Evolutionary conservation across 2,329 filamentous ascomycete species (phyloP).

Genomic region (Pyrenophora seminiperda): DNA sequence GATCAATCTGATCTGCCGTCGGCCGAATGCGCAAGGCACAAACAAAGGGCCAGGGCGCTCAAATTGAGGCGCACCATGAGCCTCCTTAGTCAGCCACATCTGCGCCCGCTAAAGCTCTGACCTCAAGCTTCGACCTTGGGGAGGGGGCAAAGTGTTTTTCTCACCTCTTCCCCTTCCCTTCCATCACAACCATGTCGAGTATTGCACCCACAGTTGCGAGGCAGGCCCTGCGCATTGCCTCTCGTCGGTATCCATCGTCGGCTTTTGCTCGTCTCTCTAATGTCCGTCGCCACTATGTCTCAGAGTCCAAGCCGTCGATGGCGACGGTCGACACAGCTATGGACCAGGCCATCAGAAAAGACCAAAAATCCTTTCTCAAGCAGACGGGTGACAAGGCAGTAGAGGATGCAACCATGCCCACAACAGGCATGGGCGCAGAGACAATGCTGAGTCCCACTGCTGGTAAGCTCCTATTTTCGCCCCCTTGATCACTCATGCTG

Average conservation of each 20-base stretch:
- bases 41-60: too few relatives aligned
- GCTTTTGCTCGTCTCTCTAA: conserved; percentile 50
- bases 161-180: conserved; percentile 14
- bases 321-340: conserved; percentile 80
- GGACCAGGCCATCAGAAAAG: conserved; percentile 67
- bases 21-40: too few relatives aligned
- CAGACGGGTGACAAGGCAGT: conserved; percentile 61
- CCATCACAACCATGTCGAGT: conserved; percentile 49
- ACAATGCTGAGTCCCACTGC: conserved; percentile 82
- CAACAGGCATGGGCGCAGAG: conserved; percentile 63
- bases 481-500: conserved; percentile 17
- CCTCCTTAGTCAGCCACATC: conserved; percentile 9
- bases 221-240: conserved; percentile 70
- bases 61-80: not conserved
- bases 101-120: conserved; percentile 4
- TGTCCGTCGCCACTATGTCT: conserved; percentile 74
- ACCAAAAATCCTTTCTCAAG: conserved; percentile 77
- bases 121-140: conserved; percentile 7
- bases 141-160: conserved; percentile 4
- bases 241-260: conserved; percentile 55
- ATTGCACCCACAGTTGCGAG: conserved; percentile 70
- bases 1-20: too few relatives aligned
- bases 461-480: conserved; percentile 49
- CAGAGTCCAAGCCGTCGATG: conserved; percentile 77
- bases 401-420: conserved; percentile 63